Conservation (phyloP, 2,329 filamentous ascomycete species). For the Rachicladosporium sp. region DNA sequence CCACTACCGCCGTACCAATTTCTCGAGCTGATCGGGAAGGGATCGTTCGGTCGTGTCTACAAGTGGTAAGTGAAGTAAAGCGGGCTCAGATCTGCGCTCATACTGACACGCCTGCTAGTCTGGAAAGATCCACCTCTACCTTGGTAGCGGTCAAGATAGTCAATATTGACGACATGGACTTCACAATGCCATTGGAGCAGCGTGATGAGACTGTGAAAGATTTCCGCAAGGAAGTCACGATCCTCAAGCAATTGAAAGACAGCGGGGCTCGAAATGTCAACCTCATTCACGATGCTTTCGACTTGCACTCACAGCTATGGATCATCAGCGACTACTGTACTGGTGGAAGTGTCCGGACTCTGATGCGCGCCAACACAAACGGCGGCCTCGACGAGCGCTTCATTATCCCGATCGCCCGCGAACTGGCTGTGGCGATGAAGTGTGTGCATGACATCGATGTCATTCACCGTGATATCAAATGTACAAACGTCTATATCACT, state of each 20-base stretch:
- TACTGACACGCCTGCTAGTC: background rate
- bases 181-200: conserved; percentile 39
- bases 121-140: conserved; percentile 15
- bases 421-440: conserved; percentile 49
- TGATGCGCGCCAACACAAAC: conserved; percentile 38
- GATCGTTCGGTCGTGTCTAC: conserved; percentile 62
- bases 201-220: conserved; percentile 49
- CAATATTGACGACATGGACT: conserved; percentile 67
- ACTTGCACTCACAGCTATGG: conserved; percentile 71
- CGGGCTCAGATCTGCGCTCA: background rate
- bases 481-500: conserved; percentile 67
- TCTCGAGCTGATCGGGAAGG: conserved; percentile 61
- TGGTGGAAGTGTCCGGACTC: conserved; percentile 62
- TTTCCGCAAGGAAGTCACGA: conserved; percentile 50
- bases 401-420: conserved; percentile 51
- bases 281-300: conserved; percentile 64
- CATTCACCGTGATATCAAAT: conserved; percentile 54
- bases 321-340: conserved; percentile 80
- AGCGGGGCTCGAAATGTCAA: conserved; percentile 70
- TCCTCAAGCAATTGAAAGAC: conserved; percentile 60
- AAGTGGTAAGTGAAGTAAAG: conserved; percentile 37
- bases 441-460: conserved; percentile 54
- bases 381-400: conserved; percentile 45
- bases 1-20: conserved; percentile 55
- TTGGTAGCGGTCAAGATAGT: conserved; percentile 72